Conservation (phyloP, 345 rosid species). For the Schrenkiella parvula region DNA sequence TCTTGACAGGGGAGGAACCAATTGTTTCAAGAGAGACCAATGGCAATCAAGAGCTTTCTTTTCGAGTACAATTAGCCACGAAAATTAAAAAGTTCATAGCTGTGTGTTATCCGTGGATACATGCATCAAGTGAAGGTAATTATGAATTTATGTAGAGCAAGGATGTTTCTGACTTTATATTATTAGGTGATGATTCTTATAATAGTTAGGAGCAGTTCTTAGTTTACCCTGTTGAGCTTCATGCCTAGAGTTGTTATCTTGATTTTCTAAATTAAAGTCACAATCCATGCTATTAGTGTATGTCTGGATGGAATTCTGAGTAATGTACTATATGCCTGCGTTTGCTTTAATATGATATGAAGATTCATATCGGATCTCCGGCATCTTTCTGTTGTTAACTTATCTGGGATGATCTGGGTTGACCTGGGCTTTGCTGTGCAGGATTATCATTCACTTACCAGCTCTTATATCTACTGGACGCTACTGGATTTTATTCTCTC, state of each 20-base stretch:
- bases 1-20: constrained; percentile 43
- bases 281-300: neutral
- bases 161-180: constrained; percentile 1
- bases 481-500: constrained; percentile 88
- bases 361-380: neutral
- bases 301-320: neutral
- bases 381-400: neutral
- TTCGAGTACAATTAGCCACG: constrained; percentile 50
- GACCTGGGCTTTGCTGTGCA: constrained; percentile 41
- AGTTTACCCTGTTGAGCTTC: constrained; percentile 4
- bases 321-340: neutral
- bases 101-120: constrained; percentile 87
- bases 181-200: constrained; percentile 6
- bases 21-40: constrained; percentile 40
- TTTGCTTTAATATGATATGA: constrained; percentile 9
- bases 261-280: neutral
- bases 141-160: neutral
- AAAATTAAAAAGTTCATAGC: constrained; percentile 70
- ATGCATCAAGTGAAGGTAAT: constrained; percentile 91
- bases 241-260: neutral
- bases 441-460: constrained; percentile 89
- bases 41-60: constrained; percentile 47
- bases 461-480: constrained; percentile 88
- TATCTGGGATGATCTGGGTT: constrained; percentile 8
- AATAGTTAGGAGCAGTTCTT: neutral